phyloP scores from a whole-genome alignment of 495 filamentous ascomycete species.

The Tuber calosporum region DNA sequence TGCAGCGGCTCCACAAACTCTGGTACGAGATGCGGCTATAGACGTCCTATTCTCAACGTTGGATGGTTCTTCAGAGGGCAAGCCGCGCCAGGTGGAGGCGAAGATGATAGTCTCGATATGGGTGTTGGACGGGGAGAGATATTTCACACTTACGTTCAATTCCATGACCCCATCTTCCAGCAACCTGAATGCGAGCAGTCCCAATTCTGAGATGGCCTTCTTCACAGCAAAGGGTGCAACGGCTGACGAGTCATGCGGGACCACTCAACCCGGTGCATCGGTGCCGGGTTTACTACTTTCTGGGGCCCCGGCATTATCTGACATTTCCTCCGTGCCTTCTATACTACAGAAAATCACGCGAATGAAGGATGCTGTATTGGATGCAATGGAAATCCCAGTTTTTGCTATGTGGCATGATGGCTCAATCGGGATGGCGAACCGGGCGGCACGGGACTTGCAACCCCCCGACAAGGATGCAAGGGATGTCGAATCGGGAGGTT shows the following conservation, averaged over 20 bases:
- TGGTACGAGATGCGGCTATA: slow-evolving; percentile 28
- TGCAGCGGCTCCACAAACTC: slow-evolving; percentile 15
- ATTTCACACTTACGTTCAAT: slow-evolving; percentile 62
- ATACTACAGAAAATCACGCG: slow-evolving; percentile 57
- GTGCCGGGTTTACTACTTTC: slow-evolving; percentile 50
- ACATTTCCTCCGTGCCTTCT: slow-evolving; percentile 50
- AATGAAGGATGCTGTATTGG: slow-evolving; percentile 64
- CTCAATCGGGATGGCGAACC: slow-evolving; percentile 58
- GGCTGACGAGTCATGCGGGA: slow-evolving; percentile 31
- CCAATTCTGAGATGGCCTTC: slow-evolving; percentile 27
- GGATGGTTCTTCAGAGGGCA: slow-evolving; percentile 7
- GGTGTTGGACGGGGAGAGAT: slow-evolving; percentile 53
- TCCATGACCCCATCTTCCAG: slow-evolving; percentile 39
- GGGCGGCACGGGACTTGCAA: slow-evolving; percentile 50
- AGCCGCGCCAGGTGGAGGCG: slow-evolving; percentile 46
- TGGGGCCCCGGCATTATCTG: slow-evolving; percentile 51
- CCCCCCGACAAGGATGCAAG: neutral
- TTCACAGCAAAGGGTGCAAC: slow-evolving; percentile 3
- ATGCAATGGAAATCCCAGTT: slow-evolving; percentile 60
- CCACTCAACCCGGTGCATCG: slow-evolving; percentile 38
- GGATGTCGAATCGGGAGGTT: slow-evolving; percentile 41
- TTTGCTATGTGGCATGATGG: slow-evolving; percentile 67
- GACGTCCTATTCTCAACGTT: slow-evolving; percentile 27
- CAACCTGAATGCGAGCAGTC: slow-evolving; percentile 14
- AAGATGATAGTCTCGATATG: slow-evolving; percentile 64